phyloP scores from a whole-genome alignment of 208 protist species.

The Naegleria fowleri region DNA sequence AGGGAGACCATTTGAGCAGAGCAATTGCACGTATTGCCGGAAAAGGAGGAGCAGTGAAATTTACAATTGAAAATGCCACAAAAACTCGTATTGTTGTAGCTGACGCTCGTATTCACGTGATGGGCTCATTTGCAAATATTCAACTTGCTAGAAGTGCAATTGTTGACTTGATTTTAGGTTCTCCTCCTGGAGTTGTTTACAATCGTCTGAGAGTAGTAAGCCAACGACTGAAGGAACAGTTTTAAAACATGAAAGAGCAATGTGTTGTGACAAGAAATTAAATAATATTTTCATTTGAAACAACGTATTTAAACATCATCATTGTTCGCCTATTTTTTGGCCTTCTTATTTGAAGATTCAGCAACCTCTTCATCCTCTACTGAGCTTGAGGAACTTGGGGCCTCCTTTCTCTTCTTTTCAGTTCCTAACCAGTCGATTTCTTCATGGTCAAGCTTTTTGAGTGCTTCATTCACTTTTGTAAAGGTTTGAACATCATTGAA shows the following conservation, averaged over 20 bases:
- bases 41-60: conserved; percentile 98
- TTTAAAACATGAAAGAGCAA: conserved; percentile 49
- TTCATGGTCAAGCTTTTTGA: background rate
- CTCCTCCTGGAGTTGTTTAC: conserved; percentile 91
- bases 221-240: conserved; percentile 85
- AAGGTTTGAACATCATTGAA: background rate
- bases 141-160: conserved; percentile 92
- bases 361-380: background rate
- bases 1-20: conserved; percentile 83
- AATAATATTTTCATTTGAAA: too few relatives aligned
- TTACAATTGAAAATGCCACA: conserved; percentile 99
- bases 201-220: conserved; percentile 87
- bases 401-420: background rate
- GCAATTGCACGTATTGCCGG: conserved; percentile 99
- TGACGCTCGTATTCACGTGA: conserved; percentile 95
- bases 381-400: background rate
- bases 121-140: conserved; percentile 97
- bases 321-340: too few relatives aligned
- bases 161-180: conserved; percentile 93
- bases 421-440: background rate
- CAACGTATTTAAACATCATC: too few relatives aligned
- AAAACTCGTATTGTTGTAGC: conserved; percentile 97
- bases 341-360: too few relatives aligned
- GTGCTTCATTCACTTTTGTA: background rate
- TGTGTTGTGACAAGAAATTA: background rate